phyloP scores from a whole-genome alignment of 2,329 filamentous ascomycete genomes.

The Penicillium sp. region DNA sequence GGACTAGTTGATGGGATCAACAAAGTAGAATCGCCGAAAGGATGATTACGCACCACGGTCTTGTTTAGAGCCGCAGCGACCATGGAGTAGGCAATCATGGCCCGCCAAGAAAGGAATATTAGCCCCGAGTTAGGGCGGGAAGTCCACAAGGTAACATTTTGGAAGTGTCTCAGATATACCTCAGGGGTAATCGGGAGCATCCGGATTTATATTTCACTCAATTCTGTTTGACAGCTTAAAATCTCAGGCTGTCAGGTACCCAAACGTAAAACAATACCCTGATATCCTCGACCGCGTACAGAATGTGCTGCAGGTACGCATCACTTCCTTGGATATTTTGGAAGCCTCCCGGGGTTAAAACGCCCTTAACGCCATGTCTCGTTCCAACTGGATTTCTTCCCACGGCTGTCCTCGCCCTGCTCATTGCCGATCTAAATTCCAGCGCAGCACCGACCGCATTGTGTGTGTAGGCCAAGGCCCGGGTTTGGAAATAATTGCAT shows the following conservation, averaged over 20 bases:
- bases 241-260: background rate
- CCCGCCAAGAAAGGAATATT: slow-evolving; percentile 8
- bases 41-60: slow-evolving; percentile 5
- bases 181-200: slow-evolving; percentile 2
- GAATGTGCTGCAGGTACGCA: background rate
- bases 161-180: background rate
- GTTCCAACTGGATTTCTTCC: background rate
- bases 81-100: slow-evolving; percentile 5
- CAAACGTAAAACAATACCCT: background rate
- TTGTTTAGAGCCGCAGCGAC: slow-evolving; percentile 18
- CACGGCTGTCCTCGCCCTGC: background rate
- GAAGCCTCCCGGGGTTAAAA: background rate
- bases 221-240: background rate
- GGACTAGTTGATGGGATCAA: slow-evolving; percentile 6
- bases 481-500: background rate
- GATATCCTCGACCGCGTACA: too few relatives aligned
- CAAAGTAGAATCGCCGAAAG: slow-evolving; percentile 2
- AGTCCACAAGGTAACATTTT: background rate
- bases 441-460: background rate
- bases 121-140: slow-evolving; percentile 2
- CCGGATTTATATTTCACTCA: background rate
- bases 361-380: background rate
- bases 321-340: background rate
- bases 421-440: background rate
- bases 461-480: background rate